A percentile compares a stretch with the other conserved stretches of the same genome.
Evolutionary conservation across 257 asterid species (phyloP).

Genomic region (Cinchona pubescens): DNA sequence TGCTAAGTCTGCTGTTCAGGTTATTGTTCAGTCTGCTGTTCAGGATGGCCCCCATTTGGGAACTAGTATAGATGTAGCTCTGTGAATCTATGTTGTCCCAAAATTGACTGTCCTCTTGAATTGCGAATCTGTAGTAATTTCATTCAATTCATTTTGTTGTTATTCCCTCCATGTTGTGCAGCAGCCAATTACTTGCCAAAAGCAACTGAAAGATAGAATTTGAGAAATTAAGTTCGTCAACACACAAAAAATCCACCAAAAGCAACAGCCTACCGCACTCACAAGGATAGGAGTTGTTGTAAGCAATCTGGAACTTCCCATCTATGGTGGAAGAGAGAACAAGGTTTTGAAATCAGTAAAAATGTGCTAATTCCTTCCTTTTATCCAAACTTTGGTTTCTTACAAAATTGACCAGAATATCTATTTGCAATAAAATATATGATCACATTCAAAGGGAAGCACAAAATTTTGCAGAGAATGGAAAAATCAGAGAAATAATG

Average conservation of each 20-base stretch:
- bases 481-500: background rate
- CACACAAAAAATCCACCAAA: background rate
- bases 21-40: no score
- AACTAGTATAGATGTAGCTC: background rate
- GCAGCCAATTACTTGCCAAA: no score
- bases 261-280: background rate
- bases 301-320: background rate
- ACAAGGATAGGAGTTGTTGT: background rate
- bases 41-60: background rate
- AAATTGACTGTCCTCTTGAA: background rate
- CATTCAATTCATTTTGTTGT: background rate
- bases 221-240: background rate
- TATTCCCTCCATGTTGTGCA: no score
- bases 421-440: background rate
- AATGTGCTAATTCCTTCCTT: background rate
- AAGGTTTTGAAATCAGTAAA: background rate
- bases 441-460: background rate
- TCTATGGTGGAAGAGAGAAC: background rate
- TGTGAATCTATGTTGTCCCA: background rate
- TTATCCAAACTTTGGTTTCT: background rate
- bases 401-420: background rate
- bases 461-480: background rate
- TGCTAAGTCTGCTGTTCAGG: no score
- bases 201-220: no score
- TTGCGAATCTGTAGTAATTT: background rate